Evolutionary conservation across 192 early-diverging fungal genomes (phyloP).

Genomic region (Umbelopsis vinacea): DNA sequence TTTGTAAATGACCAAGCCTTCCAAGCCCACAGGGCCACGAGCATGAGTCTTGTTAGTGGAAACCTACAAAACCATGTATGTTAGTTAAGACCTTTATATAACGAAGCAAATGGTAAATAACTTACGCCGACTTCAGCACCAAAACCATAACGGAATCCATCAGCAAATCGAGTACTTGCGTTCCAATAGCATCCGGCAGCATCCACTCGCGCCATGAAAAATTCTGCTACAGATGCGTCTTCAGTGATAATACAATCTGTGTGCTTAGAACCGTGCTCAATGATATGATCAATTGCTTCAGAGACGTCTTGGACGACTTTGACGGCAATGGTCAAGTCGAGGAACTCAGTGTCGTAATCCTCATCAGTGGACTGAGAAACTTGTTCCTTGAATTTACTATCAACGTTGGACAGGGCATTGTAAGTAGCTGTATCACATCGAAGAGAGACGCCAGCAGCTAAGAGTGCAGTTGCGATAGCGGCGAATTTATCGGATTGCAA

Average conservation of each 20-base stretch:
- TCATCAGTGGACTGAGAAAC: constrained; percentile 42
- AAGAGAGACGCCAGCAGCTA: constrained; percentile 63
- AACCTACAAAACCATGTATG: constrained; percentile 43
- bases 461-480: constrained; percentile 61
- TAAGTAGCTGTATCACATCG: constrained; percentile 62
- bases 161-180: constrained; percentile 93
- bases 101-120: constrained; percentile 4
- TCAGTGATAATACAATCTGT: constrained; percentile 96
- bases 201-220: constrained; percentile 92
- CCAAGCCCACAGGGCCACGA: constrained; percentile 95
- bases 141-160: constrained; percentile 99
- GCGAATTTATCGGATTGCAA: constrained; percentile 49
- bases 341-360: constrained; percentile 92
- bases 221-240: constrained; percentile 66
- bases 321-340: constrained; percentile 85
- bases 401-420: constrained; percentile 31
- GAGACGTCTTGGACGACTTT: constrained; percentile 73
- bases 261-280: constrained; percentile 92
- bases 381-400: constrained; percentile 30
- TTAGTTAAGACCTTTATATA: background rate
- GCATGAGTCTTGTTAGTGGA: constrained; percentile 99
- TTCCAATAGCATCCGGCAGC: constrained; percentile 99
- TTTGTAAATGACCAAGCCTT: constrained; percentile 99
- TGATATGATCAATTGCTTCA: constrained; percentile 92
- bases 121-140: constrained; percentile 94